Evolutionary conservation across 2,329 filamentous ascomycete species (phyloP), one percentile per base, ranked within the genome.

Genomic region (Aspergillus sp.): DNA sequence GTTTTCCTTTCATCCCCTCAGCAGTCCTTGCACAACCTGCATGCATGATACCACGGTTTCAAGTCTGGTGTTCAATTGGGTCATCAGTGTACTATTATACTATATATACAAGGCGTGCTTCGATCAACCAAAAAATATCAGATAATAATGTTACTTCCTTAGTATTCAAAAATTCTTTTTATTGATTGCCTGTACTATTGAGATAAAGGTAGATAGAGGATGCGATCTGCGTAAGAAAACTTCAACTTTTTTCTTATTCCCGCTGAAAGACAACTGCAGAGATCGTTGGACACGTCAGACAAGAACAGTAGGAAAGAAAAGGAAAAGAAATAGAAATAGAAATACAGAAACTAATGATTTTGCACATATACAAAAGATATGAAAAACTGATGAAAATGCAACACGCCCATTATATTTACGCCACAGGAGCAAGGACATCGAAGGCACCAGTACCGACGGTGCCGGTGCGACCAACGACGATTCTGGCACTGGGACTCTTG

Each of bases 361-460:
- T 45, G 41, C 41, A 45, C 41, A 45, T 45, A 45, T 45, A 45
- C 41, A 45, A 19, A 45, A 13, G 41, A 21, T 21, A 12, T 12
- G 41, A 23, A 12, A 43, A 12, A 59, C 32, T 36, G 32, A 4
- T 36, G 57, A 62, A 64, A 64, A 55, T 64, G 59, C 62, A 67
- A 23, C 41, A 58, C 36, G 55, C 47, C 48, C 64, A 32, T 38
- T 23, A 21, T 36, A 12, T 67, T 65, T 76, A 79, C 69, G 74
- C 77, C 65, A 81, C 77, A 66, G 79, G 79, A 71, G 82, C 80
- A 72, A 97, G 81, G 47, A 99, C 89, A 79, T 98, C 93, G 77
- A 98, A 98, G 19, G 89, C 87, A 41, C 95, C 95, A 1, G 95
- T 99, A 53, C 95, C 95, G 61, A 96, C 87, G 67, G 86, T 90